Evolutionary conservation across 1,284 basidiomycete species (phyloP).

Genomic region (Ceratobasidium sp.): DNA sequence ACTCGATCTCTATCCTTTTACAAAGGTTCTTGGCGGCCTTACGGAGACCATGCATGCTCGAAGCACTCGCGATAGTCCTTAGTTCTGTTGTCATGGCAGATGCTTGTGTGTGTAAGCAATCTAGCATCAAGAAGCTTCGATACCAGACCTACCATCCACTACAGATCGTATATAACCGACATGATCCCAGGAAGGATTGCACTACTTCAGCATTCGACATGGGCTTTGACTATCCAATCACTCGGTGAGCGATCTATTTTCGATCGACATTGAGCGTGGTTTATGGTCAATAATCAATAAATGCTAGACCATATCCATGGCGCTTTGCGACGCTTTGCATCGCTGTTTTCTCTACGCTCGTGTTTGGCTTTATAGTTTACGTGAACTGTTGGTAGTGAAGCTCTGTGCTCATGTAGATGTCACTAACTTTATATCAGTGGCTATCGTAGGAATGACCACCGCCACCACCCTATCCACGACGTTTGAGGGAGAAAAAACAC

Average conservation of each 20-base stretch:
- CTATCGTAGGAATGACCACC: slow-evolving; percentile 6
- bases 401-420: not conserved
- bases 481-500: not conserved
- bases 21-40: too few relatives aligned
- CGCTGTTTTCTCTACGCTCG: not conserved
- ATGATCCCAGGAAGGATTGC: too few relatives aligned
- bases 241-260: not conserved
- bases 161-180: too few relatives aligned
- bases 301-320: slow-evolving; percentile 22
- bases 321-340: not conserved
- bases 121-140: too few relatives aligned
- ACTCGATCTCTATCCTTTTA: too few relatives aligned
- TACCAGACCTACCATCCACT: too few relatives aligned
- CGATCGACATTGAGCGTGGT: not conserved
- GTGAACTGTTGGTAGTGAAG: not conserved
- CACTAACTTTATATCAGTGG: not conserved
- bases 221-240: slow-evolving; percentile 12
- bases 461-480: not conserved
- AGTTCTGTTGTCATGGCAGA: not conserved
- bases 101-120: too few relatives aligned
- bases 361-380: not conserved
- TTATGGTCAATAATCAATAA: not conserved
- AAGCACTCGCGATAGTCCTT: too few relatives aligned
- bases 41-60: too few relatives aligned
- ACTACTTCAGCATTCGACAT: not conserved